These are phyloP conservation scores for Samsoniella hepiali DNA, from an alignment of 2,329 filamentous ascomycete genomes.

Conservation along the genomic window DNA sequence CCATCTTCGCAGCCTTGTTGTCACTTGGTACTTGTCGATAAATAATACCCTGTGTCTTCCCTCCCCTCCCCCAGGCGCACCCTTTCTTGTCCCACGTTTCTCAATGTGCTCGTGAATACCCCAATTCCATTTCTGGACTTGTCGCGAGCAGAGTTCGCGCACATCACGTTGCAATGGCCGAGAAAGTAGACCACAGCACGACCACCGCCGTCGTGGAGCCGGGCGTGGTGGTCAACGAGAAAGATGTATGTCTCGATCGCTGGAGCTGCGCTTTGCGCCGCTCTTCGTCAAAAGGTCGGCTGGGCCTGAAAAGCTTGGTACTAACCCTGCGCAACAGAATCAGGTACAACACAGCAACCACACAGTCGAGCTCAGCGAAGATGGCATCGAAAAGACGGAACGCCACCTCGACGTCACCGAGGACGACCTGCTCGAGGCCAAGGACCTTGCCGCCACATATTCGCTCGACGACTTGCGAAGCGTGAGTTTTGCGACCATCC, in stretches of 20 bases:
- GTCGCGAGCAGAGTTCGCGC: not conserved
- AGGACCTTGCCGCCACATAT: conserved; percentile 34
- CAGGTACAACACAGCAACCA: not conserved
- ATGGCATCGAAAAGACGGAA: conserved; percentile 5
- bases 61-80: not conserved
- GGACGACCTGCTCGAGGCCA: conserved; percentile 44
- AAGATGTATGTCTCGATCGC: not conserved
- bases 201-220: not conserved
- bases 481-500: conserved; percentile 23
- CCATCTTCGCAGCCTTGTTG: not conserved
- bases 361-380: not conserved
- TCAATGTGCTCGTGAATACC: not conserved
- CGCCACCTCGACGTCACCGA: conserved; percentile 37
- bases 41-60: not conserved
- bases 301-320: too few relatives aligned
- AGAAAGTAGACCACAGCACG: not conserved
- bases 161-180: not conserved
- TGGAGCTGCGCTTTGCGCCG: not conserved
- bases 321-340: not conserved
- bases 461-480: conserved; percentile 33
- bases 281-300: too few relatives aligned
- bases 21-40: not conserved
- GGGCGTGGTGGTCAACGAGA: not conserved
- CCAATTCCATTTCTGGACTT: not conserved
- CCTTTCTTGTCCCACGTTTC: not conserved